These are phyloP conservation scores for Tylopilus plumbeoviolaceoides DNA, from an alignment of 768 basidiomycete genomes.

Conservation along the genomic window DNA sequence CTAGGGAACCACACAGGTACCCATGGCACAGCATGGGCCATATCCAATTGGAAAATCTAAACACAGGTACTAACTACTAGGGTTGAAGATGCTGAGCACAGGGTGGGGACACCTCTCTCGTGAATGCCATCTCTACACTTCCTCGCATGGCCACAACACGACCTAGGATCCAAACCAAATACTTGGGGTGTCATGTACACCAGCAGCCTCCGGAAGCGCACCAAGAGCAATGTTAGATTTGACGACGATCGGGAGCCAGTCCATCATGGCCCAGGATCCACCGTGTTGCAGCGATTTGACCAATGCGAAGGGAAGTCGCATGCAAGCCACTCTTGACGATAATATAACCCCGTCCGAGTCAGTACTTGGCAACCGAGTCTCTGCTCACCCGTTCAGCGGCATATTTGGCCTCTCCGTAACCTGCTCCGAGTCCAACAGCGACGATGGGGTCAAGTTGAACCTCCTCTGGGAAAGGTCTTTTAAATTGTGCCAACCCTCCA, in stretches of 20 bases:
- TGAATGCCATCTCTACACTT: slow-evolving; percentile 31
- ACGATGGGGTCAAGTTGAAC: slow-evolving; percentile 28
- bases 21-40: no score
- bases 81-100: slow-evolving; percentile 38
- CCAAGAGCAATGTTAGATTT: slow-evolving; percentile 30
- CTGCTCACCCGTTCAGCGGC: slow-evolving; percentile 35
- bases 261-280: slow-evolving; percentile 41
- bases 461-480: no score
- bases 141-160: slow-evolving; percentile 42
- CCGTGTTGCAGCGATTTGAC: slow-evolving; percentile 40
- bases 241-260: slow-evolving; percentile 47
- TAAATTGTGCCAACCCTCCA: slow-evolving; percentile 27
- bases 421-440: slow-evolving; percentile 36
- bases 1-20: no score
- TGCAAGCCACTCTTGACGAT: slow-evolving; percentile 37
- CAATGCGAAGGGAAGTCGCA: slow-evolving; percentile 39
- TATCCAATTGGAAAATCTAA: no score
- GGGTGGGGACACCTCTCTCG: slow-evolving; percentile 12
- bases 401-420: slow-evolving; percentile 48
- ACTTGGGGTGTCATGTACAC: slow-evolving; percentile 22
- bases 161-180: slow-evolving; percentile 25
- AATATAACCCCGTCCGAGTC: slow-evolving; percentile 23
- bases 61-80: no score
- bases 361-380: neutral
- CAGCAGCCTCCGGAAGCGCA: slow-evolving; percentile 24